phyloP scores from a whole-genome alignment of 805 yeast species.

The Kuraishia capsulata region DNA sequence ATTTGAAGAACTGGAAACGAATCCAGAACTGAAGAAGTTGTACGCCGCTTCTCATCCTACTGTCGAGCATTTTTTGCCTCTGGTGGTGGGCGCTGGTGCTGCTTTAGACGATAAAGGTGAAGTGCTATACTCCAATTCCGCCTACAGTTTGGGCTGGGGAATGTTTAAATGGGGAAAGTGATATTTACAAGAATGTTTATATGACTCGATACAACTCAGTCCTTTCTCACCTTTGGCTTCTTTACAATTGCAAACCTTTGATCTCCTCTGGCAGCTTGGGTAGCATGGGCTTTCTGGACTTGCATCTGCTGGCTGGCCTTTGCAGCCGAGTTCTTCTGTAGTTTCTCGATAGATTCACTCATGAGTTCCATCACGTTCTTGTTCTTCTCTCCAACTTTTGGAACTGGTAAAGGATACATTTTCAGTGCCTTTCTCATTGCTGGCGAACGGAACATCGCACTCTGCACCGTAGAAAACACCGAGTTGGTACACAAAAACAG shows the following conservation, averaged over 20 bases:
- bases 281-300: conserved; percentile 18
- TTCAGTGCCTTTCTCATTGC: conserved; percentile 47
- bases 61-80: conserved; percentile 63
- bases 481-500: conserved; percentile 83
- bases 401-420: conserved; percentile 41
- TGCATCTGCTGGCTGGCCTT: conserved; percentile 15
- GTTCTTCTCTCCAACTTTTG: conserved; percentile 8
- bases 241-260: conserved; percentile 2
- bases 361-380: conserved; percentile 21
- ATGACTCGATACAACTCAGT: neutral
- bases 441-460: conserved; percentile 51
- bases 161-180: conserved; percentile 35
- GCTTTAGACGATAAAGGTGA: conserved; percentile 30
- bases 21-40: conserved; percentile 19
- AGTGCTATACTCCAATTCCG: conserved; percentile 35
- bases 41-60: conserved; percentile 59
- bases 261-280: conserved; percentile 16
- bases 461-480: conserved; percentile 62
- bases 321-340: conserved; percentile 17
- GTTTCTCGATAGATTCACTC: conserved; percentile 19
- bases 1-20: conserved; percentile 26
- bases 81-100: conserved; percentile 53
- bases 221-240: neutral
- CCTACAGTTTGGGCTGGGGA: conserved; percentile 61
- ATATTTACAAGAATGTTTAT: neutral